Conservation (phyloP, 805 yeast species). For the Lipomyces chichibuensis region DNA sequence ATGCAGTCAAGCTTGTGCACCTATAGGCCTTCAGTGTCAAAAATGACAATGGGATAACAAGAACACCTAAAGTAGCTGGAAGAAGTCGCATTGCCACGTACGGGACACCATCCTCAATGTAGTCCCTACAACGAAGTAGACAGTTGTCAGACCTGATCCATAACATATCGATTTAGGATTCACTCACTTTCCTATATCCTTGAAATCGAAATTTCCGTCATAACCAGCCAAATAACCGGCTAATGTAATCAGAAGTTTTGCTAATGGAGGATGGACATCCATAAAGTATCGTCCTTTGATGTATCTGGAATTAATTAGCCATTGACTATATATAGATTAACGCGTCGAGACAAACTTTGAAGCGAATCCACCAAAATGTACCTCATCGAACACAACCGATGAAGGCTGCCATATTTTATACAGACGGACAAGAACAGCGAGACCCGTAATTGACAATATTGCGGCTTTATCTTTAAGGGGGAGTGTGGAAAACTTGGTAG, state of each 20-base stretch:
- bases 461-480: constrained; percentile 30
- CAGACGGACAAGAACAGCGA: constrained; percentile 64
- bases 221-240: constrained; percentile 58
- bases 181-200: constrained; percentile 49
- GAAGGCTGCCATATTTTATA: constrained; percentile 65
- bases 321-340: not conserved
- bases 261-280: constrained; percentile 75
- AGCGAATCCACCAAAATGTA: constrained; percentile 96
- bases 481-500: constrained; percentile 26
- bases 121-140: constrained; percentile 39
- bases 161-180: not conserved
- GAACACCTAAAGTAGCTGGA: constrained; percentile 59
- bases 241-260: constrained; percentile 60
- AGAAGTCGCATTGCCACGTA: constrained; percentile 61
- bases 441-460: constrained; percentile 45
- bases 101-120: constrained; percentile 49
- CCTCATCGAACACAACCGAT: constrained; percentile 90
- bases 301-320: constrained; percentile 44
- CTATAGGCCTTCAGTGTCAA: constrained; percentile 59
- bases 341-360: constrained; percentile 60
- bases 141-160: not conserved
- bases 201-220: constrained; percentile 52
- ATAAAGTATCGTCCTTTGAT: constrained; percentile 63
- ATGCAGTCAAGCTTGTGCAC: constrained; percentile 55
- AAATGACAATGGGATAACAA: constrained; percentile 57